Percentiles rank a stretch among this genome's conserved stretches.
phyloP scores from a whole-genome alignment of 208 protist species.

The Leishmania martiniquensis region DNA sequence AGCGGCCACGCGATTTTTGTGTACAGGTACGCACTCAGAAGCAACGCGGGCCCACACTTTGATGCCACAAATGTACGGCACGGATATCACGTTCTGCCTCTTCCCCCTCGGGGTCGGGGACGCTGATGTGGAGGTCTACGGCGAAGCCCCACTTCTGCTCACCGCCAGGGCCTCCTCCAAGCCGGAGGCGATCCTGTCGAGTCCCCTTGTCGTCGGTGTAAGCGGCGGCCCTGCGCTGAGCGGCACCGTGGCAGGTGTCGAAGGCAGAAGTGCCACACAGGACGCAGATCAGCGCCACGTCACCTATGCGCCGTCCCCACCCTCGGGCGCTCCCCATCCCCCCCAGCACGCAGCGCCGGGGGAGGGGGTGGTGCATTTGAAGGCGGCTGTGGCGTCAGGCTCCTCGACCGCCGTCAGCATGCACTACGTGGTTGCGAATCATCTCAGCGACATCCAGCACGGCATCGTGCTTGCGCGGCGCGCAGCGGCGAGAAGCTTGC shows the following conservation, averaged over 20 bases:
- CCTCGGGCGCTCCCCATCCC: not conserved
- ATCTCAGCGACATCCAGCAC: constrained; percentile 9
- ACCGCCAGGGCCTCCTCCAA: constrained; percentile 9
- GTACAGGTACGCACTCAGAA: not conserved
- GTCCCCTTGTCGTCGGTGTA: not conserved
- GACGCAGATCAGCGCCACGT: not conserved
- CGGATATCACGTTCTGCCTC: constrained; percentile 16
- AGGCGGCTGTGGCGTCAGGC: not conserved
- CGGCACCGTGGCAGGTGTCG: not conserved
- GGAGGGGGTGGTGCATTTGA: constrained; percentile 10
- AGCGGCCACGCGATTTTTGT: not conserved
- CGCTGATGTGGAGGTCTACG: constrained; percentile 2
- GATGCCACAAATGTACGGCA: not conserved
- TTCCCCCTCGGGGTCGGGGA: constrained; percentile 29
- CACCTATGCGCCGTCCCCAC: not conserved
- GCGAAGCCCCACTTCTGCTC: constrained; percentile 21
- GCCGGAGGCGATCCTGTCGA: not conserved
- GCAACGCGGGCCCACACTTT: not conserved
- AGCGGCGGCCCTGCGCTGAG: not conserved
- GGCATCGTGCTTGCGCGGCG: not conserved
- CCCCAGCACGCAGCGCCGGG: not conserved
- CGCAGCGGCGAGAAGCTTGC: not conserved
- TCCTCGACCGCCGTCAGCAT: not conserved
- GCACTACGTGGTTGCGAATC: constrained; percentile 9
- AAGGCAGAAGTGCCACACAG: too few relatives aligned